Evolutionary conservation across 176 grass and related monocot species (phyloP), one percentile per base, ranked within the genome.

Genomic region (Carex myosuroides): DNA sequence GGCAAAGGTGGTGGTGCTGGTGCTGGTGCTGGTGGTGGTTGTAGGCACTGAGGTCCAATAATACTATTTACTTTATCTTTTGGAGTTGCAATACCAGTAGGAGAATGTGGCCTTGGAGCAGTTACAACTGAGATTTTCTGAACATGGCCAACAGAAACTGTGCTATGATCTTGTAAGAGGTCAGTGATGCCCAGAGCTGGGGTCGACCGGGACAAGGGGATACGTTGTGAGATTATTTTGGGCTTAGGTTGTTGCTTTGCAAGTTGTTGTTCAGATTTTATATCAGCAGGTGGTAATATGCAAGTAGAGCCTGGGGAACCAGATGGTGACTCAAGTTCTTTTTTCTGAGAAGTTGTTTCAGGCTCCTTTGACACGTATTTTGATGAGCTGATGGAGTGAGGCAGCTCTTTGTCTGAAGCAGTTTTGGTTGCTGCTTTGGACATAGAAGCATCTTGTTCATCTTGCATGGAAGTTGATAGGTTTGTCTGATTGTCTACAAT

Each of bases 141-240:
- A 66, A 82, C 74, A 33, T 32, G 72, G 42, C 85, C 83, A 84
- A 85, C 20, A 64, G 70, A 20, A 56, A 53, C 83, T 84, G 61
- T 74, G 65, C 13, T 89, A 69, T 92, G 80, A 37, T 95, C 91
- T 71, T 95, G 89, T 63, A 95, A 87, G 46, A 95, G 81, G 84
- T 90, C 81, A 17, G 87, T 95, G 84, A 95, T 90, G 85, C 93
- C 95, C 85, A 94, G 84, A 85, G 89, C 70, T 79, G 91, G 93
- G 54, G 64, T 92, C 30, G 93, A 95, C 29, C 83, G 90, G 74
- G 91, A 93, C 87, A 73, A 11, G 58, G 87, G 85, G 85, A 92
- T 90, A 14, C 83, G 73, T 32, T 90, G 89, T n/a, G 86, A 89
- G 64, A 98, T 91, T 87, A 93, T 84, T 53, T 24, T 87, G 57